Evolutionary conservation across 441 rosid genomes (phyloP).

Genomic region (Kokia cookei): DNA sequence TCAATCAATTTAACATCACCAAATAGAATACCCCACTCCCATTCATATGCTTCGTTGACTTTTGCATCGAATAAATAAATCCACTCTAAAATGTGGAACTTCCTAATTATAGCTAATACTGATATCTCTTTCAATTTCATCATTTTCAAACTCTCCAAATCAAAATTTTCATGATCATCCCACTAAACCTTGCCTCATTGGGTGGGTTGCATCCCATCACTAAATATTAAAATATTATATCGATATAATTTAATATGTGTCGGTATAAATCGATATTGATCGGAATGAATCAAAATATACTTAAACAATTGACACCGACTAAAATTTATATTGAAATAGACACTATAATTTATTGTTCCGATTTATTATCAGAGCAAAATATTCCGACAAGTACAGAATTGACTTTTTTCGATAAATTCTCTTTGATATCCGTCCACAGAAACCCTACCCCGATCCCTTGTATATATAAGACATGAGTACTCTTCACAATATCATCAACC

Average conservation of each 20-base stretch:
- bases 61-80: slow-evolving; percentile 8
- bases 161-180: slow-evolving; percentile 1
- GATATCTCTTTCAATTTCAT: slow-evolving; percentile 10
- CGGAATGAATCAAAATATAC: too few species aligned
- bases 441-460: not conserved
- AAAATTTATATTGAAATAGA: too few species aligned
- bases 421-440: not conserved
- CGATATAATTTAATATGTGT: too few species aligned
- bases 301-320: not conserved
- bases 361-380: too few species aligned
- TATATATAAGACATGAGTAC: not conserved
- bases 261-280: too few species aligned
- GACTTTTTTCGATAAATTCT: too few species aligned
- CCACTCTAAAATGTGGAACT: slow-evolving; percentile 13
- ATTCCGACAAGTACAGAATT: too few species aligned
- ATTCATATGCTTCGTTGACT: not conserved
- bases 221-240: not conserved
- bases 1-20: not conserved
- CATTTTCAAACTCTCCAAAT: not conserved
- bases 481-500: not conserved
- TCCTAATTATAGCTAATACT: slow-evolving; percentile 9
- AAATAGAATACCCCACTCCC: not conserved
- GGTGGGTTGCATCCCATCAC: slow-evolving; percentile 17
- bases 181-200: slow-evolving; percentile 16
- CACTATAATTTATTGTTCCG: too few species aligned